phyloP scores from a whole-genome alignment of 139 green algal genomes.

The Volvox africanus region DNA sequence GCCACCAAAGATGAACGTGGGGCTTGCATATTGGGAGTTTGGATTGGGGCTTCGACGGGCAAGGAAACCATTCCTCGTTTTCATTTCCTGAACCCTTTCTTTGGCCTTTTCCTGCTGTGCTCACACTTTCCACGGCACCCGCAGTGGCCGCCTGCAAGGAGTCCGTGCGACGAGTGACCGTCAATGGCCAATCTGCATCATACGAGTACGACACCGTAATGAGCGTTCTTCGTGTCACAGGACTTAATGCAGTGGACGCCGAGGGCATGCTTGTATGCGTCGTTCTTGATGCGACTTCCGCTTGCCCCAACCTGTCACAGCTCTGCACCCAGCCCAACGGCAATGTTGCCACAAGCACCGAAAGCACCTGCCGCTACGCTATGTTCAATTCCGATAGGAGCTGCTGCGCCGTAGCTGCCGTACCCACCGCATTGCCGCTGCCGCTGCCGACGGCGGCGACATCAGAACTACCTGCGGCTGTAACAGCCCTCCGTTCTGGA shows the following conservation, averaged over 20 bases:
- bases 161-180: neutral
- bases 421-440: neutral
- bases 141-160: constrained; percentile 36
- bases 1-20: too few species aligned
- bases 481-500: neutral
- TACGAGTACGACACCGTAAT: constrained; percentile 43
- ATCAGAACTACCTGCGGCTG: neutral
- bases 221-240: constrained; percentile 21
- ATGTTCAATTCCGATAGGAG: constrained; percentile 34
- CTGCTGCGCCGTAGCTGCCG: constrained; percentile 29
- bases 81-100: neutral
- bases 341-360: neutral
- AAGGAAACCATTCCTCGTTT: too few species aligned
- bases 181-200: constrained; percentile 3
- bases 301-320: neutral
- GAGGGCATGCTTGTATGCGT: constrained; percentile 44
- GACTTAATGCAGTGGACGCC: neutral
- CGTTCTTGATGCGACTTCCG: neutral
- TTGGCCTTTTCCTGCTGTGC: neutral
- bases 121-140: too few species aligned
- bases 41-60: too few species aligned
- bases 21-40: too few species aligned
- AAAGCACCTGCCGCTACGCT: constrained; percentile 6
- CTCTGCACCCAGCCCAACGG: constrained; percentile 1
- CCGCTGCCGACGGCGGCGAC: neutral